Percentiles rank a stretch among this genome's conserved stretches.
These are phyloP conservation scores for Geotrichum aggregatum DNA, from an alignment of 1,139 yeast genomes.

Conservation along the genomic window DNA sequence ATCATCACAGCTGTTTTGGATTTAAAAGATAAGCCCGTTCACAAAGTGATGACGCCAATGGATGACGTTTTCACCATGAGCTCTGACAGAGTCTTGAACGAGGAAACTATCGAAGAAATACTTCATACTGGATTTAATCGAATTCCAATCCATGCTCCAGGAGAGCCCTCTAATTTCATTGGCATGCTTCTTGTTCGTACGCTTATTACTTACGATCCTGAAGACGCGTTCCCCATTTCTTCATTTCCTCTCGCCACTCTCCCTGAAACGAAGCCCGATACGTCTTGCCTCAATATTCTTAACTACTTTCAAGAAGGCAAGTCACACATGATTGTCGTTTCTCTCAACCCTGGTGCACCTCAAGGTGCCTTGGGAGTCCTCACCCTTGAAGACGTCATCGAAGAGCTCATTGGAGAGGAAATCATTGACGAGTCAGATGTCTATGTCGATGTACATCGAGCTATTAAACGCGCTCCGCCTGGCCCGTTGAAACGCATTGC, in stretches of 20 bases:
- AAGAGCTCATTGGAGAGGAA: constrained; percentile 95
- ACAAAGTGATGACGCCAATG: constrained; percentile 90
- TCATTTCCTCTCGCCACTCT: constrained; percentile 92
- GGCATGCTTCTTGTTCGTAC: constrained; percentile 94
- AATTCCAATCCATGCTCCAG: constrained; percentile 91
- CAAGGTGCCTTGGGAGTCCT: constrained; percentile 86
- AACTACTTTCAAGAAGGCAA: constrained; percentile 97
- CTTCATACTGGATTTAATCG: constrained; percentile 93
- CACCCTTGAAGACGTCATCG: constrained; percentile 94
- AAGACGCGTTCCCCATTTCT: constrained; percentile 87
- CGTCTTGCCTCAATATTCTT: constrained; percentile 87
- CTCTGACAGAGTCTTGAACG: constrained; percentile 79
- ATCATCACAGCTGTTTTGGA: constrained; percentile 92
- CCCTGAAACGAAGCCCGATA: constrained; percentile 88
- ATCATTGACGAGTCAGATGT: constrained; percentile 97
- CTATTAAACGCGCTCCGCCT: constrained; percentile 69
- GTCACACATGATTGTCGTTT: constrained; percentile 93
- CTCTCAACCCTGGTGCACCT: constrained; percentile 81
- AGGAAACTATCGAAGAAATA: constrained; percentile 79
- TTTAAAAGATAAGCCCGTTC: constrained; percentile 84
- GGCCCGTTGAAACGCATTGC: constrained; percentile 72
- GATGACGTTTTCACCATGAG: constrained; percentile 85
- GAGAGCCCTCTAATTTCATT: constrained; percentile 83
- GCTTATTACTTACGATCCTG: constrained; percentile 92
- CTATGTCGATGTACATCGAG: constrained; percentile 82